Conservation (phyloP, 225 moss, liverwort and hornwort species). For the Bryum argenteum region DNA sequence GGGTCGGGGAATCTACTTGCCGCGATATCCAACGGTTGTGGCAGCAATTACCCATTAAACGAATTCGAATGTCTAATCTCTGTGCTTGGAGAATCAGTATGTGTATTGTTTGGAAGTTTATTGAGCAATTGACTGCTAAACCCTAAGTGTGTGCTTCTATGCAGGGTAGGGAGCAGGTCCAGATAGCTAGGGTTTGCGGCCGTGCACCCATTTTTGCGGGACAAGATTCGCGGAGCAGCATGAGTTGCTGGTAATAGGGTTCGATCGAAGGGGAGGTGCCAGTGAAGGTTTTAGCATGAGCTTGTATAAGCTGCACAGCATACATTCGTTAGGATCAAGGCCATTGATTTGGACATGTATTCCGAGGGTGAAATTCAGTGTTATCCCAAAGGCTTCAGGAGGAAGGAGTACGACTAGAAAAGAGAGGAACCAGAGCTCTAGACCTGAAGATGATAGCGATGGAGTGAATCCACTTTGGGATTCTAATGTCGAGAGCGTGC, state of each 20-base stretch:
- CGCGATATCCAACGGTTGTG: neutral
- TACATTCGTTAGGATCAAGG: conserved; percentile 33
- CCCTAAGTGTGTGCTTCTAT: conserved; percentile 3
- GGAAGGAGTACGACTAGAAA: conserved; percentile 46
- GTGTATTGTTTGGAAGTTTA: neutral
- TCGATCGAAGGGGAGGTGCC: conserved; percentile 24
- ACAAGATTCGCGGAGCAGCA: conserved; percentile 18
- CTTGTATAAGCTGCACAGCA: conserved; percentile 45
- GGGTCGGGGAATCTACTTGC: no score
- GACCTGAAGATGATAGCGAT: conserved; percentile 36
- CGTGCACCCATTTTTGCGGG: neutral
- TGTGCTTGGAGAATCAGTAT: conserved; percentile 14
- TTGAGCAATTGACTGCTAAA: conserved; percentile 3
- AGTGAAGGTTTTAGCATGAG: conserved; percentile 36
- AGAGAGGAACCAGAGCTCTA: conserved; percentile 43
- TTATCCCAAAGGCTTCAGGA: conserved; percentile 35
- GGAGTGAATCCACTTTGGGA: conserved; percentile 52
- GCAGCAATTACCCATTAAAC: neutral
- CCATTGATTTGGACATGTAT: conserved; percentile 37
- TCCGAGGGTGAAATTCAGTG: conserved; percentile 28
- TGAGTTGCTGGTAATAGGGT: conserved; percentile 22
- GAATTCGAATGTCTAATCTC: neutral
- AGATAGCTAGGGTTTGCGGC: conserved; percentile 17
- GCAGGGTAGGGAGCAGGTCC: conserved; percentile 5
- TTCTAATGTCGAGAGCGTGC: conserved; percentile 62